Base-by-base conservation (phyloP, 352 stramenopile species). In the Aphanomyces invadans region DNA sequence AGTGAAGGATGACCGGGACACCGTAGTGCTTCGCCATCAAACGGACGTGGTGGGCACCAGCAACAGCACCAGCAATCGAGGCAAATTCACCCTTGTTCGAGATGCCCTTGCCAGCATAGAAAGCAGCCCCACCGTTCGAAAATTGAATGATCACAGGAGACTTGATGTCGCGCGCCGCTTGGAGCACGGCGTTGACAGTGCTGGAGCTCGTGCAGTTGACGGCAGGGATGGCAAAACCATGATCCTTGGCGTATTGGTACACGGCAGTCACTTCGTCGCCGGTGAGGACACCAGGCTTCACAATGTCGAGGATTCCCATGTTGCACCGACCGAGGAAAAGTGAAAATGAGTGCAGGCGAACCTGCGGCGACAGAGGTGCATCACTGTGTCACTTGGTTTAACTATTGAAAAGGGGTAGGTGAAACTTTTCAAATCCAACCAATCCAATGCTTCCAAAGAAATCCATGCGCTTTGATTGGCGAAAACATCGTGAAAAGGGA, bases 91-190 rank as follows among this genome's bases (percentile, higher is more conserved):
- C 89, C 76, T 89, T 95, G 84, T 99, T 98, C 77, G 95, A 83
- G 39, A 98, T 86, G 70, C 89, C 87, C 89, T 99, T 99, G 78
- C 96, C 96, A 61, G 92, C 92, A 71, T 97, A 98, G 83, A 98
- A 99, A 51, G 95, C 90, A 74, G 89, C 92, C 73, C 96, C 96
- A 75, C 96, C 96, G 83, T 98, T 98, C 65, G 95, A 98, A 71
- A 98, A 97, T 75, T 98, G 97, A 63, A 99, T 95, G 79, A 99
- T 98, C 74, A 99, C 97, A 62, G 95, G 96, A 60, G 84, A 95
- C 73, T 98, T 95, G 80, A 98, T 96, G 78, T 97, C 91, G 69
- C 89, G 89, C 62, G 95, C 95, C 28, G 95, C 96, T 78, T 99
- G 93, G 76, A 99, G 95, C 66, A 92, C 96, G 21, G 95, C 76